Base-by-base conservation (phyloP, 2,329 filamentous ascomycete species). In the Beauveria bassiana region DNA sequence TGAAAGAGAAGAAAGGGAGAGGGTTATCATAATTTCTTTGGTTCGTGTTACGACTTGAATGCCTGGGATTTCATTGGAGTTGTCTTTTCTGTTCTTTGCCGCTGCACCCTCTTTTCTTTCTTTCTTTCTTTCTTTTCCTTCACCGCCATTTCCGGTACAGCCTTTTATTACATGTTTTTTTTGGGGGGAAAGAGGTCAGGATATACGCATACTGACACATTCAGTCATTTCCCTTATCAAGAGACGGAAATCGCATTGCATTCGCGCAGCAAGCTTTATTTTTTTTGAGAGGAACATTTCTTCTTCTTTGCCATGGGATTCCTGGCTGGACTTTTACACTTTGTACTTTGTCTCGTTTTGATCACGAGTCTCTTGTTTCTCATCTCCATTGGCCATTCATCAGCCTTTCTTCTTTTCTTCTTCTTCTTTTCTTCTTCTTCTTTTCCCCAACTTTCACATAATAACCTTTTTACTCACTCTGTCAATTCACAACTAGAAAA, bases 41-140 rank as follows among this genome's bases (percentile, higher is more conserved):
- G 26, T 43, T 18, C 42, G 7, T 9, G 26, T 54, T 28, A 61
- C 51, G 59, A 61, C 20, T 47, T 49, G 54, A 54, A 61, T 34
- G 59, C 50, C 50, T 54, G 50, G 50, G 50, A 28, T 49, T 16
- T 49, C 3, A n/a, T 20, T 2, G 59, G 50, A 61, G 59, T 61
- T 55, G 26, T 47, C n/a, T 31, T 10, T 20, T n/a, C 10, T 42
- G 12, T 8, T 59, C 12, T 22, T 43, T 54, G n/a, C 49, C 28
- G 40, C 57, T n/a, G 40, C 42, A 2, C 5, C 34, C 5, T 38
- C 34, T 14, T 38, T n/a, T 20, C 31, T 10, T 34, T 26, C 5
- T 6, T 28, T 26, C 5, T 5, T 4, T 4, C 26, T 8, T 40
- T 38, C 14, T 16, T 4, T 20, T 24, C 5, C 20, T 6, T 22